phyloP scores from a whole-genome alignment of 768 basidiomycete species.

The Boletus coccyginus region DNA sequence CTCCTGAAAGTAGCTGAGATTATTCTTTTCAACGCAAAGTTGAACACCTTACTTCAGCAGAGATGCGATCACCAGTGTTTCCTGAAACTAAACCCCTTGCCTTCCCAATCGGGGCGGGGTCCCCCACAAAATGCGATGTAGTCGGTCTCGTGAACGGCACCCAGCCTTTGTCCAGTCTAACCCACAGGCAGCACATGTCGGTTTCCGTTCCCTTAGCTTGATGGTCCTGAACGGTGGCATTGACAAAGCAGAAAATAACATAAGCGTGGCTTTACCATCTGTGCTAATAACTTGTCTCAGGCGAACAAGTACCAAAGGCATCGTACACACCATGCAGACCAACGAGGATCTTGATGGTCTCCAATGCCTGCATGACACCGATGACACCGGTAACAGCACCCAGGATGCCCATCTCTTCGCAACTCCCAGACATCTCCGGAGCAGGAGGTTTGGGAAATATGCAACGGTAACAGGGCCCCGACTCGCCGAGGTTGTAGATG shows the following conservation, averaged over 20 bases:
- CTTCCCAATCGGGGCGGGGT: conserved; percentile 62
- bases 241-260: conserved; percentile 72
- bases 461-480: conserved; percentile 92
- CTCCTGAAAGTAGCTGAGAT: conserved; percentile 39
- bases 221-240: conserved; percentile 75
- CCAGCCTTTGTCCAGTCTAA: conserved; percentile 39
- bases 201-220: conserved; percentile 71
- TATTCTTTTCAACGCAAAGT: not conserved
- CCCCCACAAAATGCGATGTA: conserved; percentile 90
- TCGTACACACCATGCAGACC: conserved; percentile 57
- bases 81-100: conserved; percentile 47
- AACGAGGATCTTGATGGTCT: conserved; percentile 76
- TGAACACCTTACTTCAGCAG: conserved; percentile 37
- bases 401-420: conserved; percentile 86
- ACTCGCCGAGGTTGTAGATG: conserved; percentile 62
- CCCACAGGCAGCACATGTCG: conserved; percentile 77
- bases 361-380: conserved; percentile 85
- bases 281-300: conserved; percentile 5
- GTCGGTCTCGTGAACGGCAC: conserved; percentile 56
- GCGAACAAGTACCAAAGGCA: not conserved
- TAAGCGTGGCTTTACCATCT: conserved; percentile 64
- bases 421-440: conserved; percentile 62
- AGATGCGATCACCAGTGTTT: conserved; percentile 40
- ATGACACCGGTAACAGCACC: conserved; percentile 89
- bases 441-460: conserved; percentile 82